These are phyloP conservation scores for Pythium plurisporium DNA, from an alignment of 352 stramenopile species.

Conservation along the genomic window DNA sequence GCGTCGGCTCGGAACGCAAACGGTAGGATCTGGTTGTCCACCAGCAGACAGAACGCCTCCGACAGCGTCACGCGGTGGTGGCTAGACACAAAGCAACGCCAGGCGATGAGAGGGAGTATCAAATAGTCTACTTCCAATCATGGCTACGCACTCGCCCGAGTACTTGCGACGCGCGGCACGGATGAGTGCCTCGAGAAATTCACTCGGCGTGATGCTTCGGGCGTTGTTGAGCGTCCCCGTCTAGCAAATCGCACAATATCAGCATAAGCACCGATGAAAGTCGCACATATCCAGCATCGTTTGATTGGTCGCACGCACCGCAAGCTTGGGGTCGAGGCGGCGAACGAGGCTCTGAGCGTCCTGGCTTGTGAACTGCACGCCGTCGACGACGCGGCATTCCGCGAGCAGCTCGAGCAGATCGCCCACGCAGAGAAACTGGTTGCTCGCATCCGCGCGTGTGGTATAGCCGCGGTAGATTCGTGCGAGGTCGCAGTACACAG, in stretches of 20 bases:
- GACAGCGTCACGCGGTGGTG: constrained; percentile 63
- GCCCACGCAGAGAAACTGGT: constrained; percentile 44
- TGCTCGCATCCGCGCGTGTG: constrained; percentile 32
- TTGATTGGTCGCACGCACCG: constrained; percentile 3
- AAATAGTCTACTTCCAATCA: too few relatives aligned
- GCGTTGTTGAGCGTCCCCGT: constrained; percentile 31
- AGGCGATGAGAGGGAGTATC: neutral
- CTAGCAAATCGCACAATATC: constrained; percentile 8
- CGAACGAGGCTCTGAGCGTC: constrained; percentile 44
- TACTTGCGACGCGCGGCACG: constrained; percentile 63
- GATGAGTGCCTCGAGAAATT: constrained; percentile 68
- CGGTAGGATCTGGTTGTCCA: constrained; percentile 69
- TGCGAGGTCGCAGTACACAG: constrained; percentile 64
- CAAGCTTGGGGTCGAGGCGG: constrained; percentile 46
- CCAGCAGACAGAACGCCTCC: constrained; percentile 68
- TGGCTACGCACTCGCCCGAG: constrained; percentile 52
- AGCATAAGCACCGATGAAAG: too few relatives aligned
- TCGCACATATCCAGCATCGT: too few relatives aligned
- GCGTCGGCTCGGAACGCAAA: constrained; percentile 70
- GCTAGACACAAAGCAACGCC: constrained; percentile 12
- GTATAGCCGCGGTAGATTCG: constrained; percentile 72
- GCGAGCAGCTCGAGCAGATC: constrained; percentile 55
- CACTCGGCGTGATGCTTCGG: constrained; percentile 40
- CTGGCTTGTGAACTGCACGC: constrained; percentile 26
- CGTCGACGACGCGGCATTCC: constrained; percentile 66